Percentiles rank a stretch among this genome's conserved stretches.
Conservation (phyloP, 495 filamentous ascomycete genomes). For the Xylaria intraflava region DNA sequence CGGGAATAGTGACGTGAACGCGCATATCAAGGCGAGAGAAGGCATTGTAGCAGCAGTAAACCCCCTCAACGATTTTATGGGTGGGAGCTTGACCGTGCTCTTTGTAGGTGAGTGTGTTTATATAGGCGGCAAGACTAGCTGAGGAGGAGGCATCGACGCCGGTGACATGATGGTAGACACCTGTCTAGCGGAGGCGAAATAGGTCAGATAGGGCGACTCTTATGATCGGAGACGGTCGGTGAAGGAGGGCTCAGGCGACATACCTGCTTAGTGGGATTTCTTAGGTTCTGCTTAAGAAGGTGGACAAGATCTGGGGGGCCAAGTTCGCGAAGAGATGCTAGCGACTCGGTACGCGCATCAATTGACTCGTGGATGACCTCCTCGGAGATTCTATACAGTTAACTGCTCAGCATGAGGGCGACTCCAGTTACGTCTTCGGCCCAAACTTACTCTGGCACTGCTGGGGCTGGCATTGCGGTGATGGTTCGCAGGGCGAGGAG, state of each 20-base stretch:
- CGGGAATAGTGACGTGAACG: conserved; percentile 92
- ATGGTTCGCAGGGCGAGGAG: conserved; percentile 2
- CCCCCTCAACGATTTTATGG: conserved; percentile 83
- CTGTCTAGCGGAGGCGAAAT: conserved; percentile 49
- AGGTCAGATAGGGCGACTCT: conserved; percentile 9
- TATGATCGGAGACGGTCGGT: neutral
- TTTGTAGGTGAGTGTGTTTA: conserved; percentile 92
- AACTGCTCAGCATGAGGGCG: neutral
- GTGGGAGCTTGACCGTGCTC: conserved; percentile 69
- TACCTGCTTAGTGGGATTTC: conserved; percentile 59
- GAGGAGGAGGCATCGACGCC: conserved; percentile 96
- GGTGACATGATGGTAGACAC: conserved; percentile 97
- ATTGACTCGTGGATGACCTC: conserved; percentile 82
- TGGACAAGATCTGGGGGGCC: conserved; percentile 95
- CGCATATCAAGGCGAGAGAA: conserved; percentile 98
- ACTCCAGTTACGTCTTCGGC: neutral
- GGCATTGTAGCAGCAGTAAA: conserved; percentile 99
- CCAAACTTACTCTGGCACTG: conserved; percentile 74
- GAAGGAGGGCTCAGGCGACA: conserved; percentile 10
- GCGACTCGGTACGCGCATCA: conserved; percentile 79
- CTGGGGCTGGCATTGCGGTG: conserved; percentile 73
- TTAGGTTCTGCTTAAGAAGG: conserved; percentile 76
- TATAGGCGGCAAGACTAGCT: conserved; percentile 92
- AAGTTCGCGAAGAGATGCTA: conserved; percentile 78
- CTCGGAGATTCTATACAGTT: conserved; percentile 74